These are phyloP conservation scores for Synchytrium microbalum DNA, from an alignment of 371 early-diverging fungal genomes.

Conservation along the genomic window DNA sequence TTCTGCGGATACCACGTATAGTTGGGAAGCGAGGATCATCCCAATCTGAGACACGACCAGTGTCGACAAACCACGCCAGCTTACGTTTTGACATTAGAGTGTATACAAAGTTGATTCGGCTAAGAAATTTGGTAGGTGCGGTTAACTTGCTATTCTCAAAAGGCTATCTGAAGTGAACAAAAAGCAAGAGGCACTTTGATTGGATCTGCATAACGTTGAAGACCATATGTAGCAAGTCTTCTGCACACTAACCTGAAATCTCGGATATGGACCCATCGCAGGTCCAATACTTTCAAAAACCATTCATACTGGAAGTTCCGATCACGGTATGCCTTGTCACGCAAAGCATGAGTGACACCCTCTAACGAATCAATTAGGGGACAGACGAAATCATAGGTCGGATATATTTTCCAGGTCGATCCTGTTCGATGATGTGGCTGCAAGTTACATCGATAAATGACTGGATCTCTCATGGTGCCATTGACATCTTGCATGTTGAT, in stretches of 20 bases:
- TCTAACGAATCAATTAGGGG: conserved; percentile 98
- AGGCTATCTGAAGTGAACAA: neutral
- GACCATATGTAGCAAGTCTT: neutral
- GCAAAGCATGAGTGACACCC: conserved; percentile 96
- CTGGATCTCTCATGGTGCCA: conserved; percentile 98
- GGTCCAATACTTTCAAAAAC: conserved; percentile 86
- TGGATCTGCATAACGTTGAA: conserved; percentile 1
- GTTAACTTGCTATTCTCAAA: conserved; percentile 5
- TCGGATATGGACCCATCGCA: conserved; percentile 88
- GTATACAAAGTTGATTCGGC: conserved; percentile 97
- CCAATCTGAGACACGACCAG: conserved; percentile 92
- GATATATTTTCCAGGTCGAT: conserved; percentile 94
- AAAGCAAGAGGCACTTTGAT: neutral
- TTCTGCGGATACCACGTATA: conserved; percentile 95
- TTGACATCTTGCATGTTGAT: conserved; percentile 90
- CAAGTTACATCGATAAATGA: conserved; percentile 94
- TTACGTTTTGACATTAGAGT: conserved; percentile 99
- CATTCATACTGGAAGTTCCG: conserved; percentile 98
- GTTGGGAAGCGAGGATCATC: conserved; percentile 99
- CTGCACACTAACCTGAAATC: conserved; percentile 62
- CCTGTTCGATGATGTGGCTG: conserved; percentile 93
- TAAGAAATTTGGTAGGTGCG: conserved; percentile 17
- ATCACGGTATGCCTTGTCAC: conserved; percentile 99
- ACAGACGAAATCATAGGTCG: conserved; percentile 99
- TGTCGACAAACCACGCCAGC: conserved; percentile 94